Conservation (phyloP, 345 rosid genomes). For the Gossypium turneri region DNA sequence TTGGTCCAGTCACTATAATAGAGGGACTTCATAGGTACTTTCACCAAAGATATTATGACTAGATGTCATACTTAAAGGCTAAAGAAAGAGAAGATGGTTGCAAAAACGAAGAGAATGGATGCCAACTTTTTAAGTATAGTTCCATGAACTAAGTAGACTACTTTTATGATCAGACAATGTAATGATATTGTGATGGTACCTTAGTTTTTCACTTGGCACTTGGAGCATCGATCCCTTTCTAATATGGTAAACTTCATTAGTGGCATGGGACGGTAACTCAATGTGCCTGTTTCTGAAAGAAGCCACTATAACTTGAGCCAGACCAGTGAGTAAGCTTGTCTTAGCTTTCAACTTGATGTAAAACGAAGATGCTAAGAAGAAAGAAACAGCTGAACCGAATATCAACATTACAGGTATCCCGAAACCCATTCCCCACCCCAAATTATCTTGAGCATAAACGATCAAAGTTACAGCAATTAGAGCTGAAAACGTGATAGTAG, state of each 20-base stretch:
- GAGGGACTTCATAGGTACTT: too few species aligned
- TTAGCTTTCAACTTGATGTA: constrained; percentile 36
- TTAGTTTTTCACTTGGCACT: constrained; percentile 38
- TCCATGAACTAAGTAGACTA: background rate
- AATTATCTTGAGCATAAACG: constrained; percentile 45
- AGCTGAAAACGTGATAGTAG: constrained; percentile 21
- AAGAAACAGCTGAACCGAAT: constrained; percentile 36
- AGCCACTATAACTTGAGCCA: constrained; percentile 43
- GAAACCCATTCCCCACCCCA: constrained; percentile 61
- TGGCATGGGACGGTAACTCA: constrained; percentile 17
- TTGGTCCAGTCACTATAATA: too few species aligned
- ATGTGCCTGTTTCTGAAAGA: constrained; percentile 30
- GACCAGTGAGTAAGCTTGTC: constrained; percentile 36
- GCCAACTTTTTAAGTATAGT: too few species aligned
- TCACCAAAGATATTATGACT: too few species aligned
- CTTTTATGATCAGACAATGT: background rate
- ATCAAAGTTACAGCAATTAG: constrained; percentile 36
- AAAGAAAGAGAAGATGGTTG: too few species aligned
- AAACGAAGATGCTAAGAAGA: constrained; percentile 40
- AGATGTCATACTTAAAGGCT: too few species aligned
- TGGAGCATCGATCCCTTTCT: constrained; percentile 24
- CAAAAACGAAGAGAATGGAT: too few species aligned
- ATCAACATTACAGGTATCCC: constrained; percentile 40
- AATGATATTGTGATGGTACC: constrained; percentile 8
- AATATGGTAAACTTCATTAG: constrained; percentile 11